Evolutionary conservation across 2,329 filamentous ascomycete genomes (phyloP).

Genomic region (Ampelomyces quisqualis): DNA sequence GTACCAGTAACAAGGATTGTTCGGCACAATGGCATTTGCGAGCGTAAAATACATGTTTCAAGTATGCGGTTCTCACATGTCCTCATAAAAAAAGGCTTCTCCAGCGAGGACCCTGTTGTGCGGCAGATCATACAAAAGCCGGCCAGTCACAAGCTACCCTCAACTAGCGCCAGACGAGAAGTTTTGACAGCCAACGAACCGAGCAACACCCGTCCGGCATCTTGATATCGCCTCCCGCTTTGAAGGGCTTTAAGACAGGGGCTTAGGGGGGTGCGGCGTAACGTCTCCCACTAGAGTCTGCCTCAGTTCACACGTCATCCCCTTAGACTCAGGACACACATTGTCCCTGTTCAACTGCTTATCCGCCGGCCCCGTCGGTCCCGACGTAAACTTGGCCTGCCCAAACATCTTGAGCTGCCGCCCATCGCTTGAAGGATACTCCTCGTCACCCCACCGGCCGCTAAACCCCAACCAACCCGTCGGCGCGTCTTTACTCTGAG

Average conservation of each 20-base stretch:
- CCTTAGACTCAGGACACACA: conserved; percentile 62
- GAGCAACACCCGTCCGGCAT: conserved; percentile 11
- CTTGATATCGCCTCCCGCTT: conserved; percentile 5
- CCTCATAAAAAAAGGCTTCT: too few relatives aligned
- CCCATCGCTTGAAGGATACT: conserved; percentile 55
- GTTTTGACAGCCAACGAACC: conserved; percentile 12
- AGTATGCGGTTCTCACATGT: neutral
- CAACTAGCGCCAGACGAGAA: conserved; percentile 10
- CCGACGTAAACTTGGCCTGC: conserved; percentile 54
- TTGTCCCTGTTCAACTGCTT: conserved; percentile 59
- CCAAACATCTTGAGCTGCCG: conserved; percentile 52
- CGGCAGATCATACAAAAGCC: neutral
- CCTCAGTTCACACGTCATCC: too few relatives aligned
- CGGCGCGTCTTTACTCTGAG: conserved; percentile 45
- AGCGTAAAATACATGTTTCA: too few relatives aligned
- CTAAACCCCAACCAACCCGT: conserved; percentile 58
- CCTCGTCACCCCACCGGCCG: conserved; percentile 64
- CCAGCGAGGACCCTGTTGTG: too few relatives aligned
- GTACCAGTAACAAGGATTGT: too few relatives aligned
- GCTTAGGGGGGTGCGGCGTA: neutral
- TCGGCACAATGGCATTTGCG: too few relatives aligned
- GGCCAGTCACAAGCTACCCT: neutral
- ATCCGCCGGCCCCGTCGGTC: conserved; percentile 62
- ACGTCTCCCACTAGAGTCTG: too few relatives aligned
- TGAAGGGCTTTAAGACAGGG: too few relatives aligned